phyloP scores from a whole-genome alignment of 331 rosid species.

The Acacia concinna region DNA sequence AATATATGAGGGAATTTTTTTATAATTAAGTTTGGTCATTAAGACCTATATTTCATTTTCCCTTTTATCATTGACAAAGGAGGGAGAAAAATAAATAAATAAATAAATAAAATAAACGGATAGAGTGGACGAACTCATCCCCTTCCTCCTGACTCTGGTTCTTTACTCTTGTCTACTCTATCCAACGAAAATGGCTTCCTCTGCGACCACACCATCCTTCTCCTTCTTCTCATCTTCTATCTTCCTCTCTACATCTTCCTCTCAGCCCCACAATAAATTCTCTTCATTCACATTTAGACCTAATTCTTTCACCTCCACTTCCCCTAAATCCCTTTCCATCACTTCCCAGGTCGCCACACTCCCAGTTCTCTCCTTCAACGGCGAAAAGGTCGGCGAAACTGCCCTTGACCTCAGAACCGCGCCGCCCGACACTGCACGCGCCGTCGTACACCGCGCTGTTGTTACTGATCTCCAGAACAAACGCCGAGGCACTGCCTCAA shows the following conservation, averaged over 20 bases:
- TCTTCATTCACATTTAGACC: slow-evolving; percentile 22
- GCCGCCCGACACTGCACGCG: slow-evolving; percentile 76
- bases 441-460: slow-evolving; percentile 90
- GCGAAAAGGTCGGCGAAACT: slow-evolving; percentile 73
- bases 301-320: slow-evolving; percentile 15
- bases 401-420: slow-evolving; percentile 72
- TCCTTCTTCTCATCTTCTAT: slow-evolving; percentile 60
- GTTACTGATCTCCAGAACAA: slow-evolving; percentile 84
- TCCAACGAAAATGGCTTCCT: slow-evolving; percentile 41
- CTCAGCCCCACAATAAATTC: slow-evolving; percentile 28
- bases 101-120: not conserved
- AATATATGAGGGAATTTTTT: no score
- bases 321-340: slow-evolving; percentile 36
- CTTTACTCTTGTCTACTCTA: not conserved
- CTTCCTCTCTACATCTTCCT: slow-evolving; percentile 45
- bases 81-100: no score
- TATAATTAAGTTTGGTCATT: no score
- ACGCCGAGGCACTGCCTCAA: slow-evolving; percentile 97
- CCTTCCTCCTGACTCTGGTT: not conserved
- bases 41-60: no score
- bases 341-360: slow-evolving; percentile 66
- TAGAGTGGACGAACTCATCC: not conserved
- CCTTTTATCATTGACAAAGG: no score
- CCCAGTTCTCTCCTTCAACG: slow-evolving; percentile 77
- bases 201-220: slow-evolving; percentile 40